Base-by-base conservation (phyloP, 176 grass and related monocot genomes). In the Aegilops umbellulata region DNA sequence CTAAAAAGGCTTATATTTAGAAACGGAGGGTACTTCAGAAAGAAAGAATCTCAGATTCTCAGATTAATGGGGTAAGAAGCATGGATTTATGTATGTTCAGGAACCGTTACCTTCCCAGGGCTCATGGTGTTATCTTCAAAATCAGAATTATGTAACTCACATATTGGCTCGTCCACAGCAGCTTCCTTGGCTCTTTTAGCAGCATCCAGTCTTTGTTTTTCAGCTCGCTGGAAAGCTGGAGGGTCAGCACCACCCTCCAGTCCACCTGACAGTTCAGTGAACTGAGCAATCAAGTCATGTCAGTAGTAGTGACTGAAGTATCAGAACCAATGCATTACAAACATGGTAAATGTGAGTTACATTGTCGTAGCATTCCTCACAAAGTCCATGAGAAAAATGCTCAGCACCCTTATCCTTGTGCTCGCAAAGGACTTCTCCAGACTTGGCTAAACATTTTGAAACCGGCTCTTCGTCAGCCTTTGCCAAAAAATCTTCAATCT, bases 301-400 rank as follows among this genome's bases (percentile, higher is more conserved):
- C 80, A 90, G 66, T 32, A 90, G 66, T 32, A 30, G 46, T 75
- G 36, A 73, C 83, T 61, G 3, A 78, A 87, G 5, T 46, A 69
- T 20, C 39, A 60, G 66, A 82, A 80, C 46, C 3, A 83, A 80
- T 82, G 42, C 8, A 83, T 14, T 62, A 26, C 51, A 61, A 17
- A 57, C 64, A 72, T 41, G 26, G 42, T 11, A 62, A 49, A 78
- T 30, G 23, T 12, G 15, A 31, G 16, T 71, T 92, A 98, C 96
- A 75, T 95, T 91, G 51, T 87, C 79, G 62, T 92, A 98, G 74
- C 93, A 98, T 92, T 95, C 90, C 81, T 90, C 90, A 85, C 96
- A 98, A 92, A 98, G 96, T 69, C 96, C 93, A 80, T 95, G 93
- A 58, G 96, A 94, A 92, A 98, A 98, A 94, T 98, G 96, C 25